phyloP scores from a whole-genome alignment of 2,329 filamentous ascomycete species.

The Fusarium incarnatum region DNA sequence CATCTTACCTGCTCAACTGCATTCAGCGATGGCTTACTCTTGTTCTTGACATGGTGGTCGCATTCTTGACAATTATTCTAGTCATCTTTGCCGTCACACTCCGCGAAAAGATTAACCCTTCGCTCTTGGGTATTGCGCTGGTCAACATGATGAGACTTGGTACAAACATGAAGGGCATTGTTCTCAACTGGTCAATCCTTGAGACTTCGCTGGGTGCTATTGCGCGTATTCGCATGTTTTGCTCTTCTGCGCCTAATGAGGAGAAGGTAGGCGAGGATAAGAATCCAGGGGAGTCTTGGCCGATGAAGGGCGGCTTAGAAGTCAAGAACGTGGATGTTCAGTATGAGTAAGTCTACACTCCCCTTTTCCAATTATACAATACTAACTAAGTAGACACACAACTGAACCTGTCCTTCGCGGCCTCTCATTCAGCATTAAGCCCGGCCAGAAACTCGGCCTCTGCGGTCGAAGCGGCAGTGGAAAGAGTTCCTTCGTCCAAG shows the following conservation, averaged over 20 bases:
- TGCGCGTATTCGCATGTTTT: slow-evolving; percentile 46
- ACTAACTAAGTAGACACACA: slow-evolving; percentile 41
- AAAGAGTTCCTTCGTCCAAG: slow-evolving; percentile 56
- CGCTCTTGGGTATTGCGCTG: slow-evolving; percentile 53
- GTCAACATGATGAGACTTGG: slow-evolving; percentile 51
- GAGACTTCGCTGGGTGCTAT: slow-evolving; percentile 50
- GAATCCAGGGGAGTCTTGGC: slow-evolving; percentile 39
- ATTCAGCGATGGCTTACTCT: slow-evolving; percentile 66
- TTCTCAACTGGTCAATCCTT: slow-evolving; percentile 47
- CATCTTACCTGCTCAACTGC: slow-evolving; percentile 63
- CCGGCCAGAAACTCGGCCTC: slow-evolving; percentile 55
- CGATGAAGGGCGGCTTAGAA: slow-evolving; percentile 38
- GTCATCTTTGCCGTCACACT: slow-evolving; percentile 54
- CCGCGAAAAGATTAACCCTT: slow-evolving; percentile 47
- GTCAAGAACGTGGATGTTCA: slow-evolving; percentile 41
- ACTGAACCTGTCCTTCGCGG: slow-evolving; percentile 46
- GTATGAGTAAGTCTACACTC: too few relatives aligned
- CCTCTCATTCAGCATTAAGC: slow-evolving; percentile 48
- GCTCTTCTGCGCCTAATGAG: slow-evolving; percentile 44
- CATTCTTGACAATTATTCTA: slow-evolving; percentile 57
- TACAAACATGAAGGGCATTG: slow-evolving; percentile 44
- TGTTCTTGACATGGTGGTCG: slow-evolving; percentile 64
- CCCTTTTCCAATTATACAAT: too few relatives aligned
- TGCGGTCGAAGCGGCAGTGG: slow-evolving; percentile 60
- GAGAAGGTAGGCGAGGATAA: slow-evolving; percentile 27